A percentile compares a stretch with the other conserved stretches of the same genome.
These are phyloP conservation scores for Aspergillus melleus DNA, from an alignment of 2,329 filamentous ascomycete genomes.

Conservation along the genomic window DNA sequence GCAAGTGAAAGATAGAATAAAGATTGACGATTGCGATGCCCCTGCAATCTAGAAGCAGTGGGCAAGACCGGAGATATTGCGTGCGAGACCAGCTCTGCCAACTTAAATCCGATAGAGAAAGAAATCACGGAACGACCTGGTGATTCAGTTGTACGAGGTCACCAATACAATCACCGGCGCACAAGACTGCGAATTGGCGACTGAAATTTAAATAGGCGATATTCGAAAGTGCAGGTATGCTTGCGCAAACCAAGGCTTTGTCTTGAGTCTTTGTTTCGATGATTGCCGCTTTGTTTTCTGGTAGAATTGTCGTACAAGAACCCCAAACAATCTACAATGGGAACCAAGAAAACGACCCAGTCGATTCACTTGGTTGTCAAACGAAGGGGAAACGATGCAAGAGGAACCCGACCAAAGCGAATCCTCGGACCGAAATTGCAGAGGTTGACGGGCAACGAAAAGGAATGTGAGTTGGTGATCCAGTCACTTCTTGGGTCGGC, in stretches of 20 bases:
- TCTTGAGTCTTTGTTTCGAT: neutral
- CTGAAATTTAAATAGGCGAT: neutral
- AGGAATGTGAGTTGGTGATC: slow-evolving; percentile 30
- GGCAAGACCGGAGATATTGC: slow-evolving; percentile 8
- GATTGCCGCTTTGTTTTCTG: neutral
- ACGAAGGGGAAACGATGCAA: neutral
- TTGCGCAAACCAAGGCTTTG: neutral
- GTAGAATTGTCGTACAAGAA: neutral
- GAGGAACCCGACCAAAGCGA: neutral
- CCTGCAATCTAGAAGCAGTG: neutral
- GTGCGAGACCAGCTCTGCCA: slow-evolving; percentile 34
- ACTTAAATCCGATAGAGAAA: slow-evolving; percentile 6
- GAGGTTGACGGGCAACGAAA: slow-evolving; percentile 27
- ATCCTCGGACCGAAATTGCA: neutral
- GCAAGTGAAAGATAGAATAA: neutral
- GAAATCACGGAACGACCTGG: neutral
- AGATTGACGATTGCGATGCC: neutral
- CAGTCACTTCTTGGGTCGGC: slow-evolving; percentile 19
- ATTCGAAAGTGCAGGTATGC: neutral
- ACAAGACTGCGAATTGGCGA: neutral
- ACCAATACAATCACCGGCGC: neutral
- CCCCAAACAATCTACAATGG: neutral
- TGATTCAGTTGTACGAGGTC: neutral
- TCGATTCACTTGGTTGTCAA: neutral
- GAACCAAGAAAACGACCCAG: neutral